phyloP scores from a whole-genome alignment of 768 basidiomycete species.

The Phylloporus sp. region DNA sequence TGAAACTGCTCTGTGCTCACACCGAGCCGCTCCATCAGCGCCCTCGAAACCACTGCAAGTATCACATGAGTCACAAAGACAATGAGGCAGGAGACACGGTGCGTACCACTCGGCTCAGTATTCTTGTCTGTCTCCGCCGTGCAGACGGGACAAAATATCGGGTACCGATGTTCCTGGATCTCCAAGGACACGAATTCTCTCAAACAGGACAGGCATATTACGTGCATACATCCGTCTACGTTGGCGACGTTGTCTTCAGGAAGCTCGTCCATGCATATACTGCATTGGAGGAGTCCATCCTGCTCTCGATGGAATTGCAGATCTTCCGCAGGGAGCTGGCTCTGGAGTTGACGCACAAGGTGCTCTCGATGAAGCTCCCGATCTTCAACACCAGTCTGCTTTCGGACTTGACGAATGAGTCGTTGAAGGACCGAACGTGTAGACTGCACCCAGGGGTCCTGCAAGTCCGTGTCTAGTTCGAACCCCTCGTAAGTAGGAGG shows the following conservation, averaged over 20 bases:
- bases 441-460: neutral
- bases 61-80: neutral
- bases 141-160: constrained; percentile 62
- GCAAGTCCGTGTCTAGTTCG: neutral
- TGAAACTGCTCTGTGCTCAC: constrained; percentile 40
- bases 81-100: neutral
- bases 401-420: too few relatives aligned
- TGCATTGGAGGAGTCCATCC: constrained; percentile 45
- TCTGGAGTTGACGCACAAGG: constrained; percentile 24
- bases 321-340: constrained; percentile 41
- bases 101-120: constrained; percentile 21
- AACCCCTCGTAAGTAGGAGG: constrained; percentile 11
- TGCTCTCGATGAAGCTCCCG: constrained; percentile 31
- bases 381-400: constrained; percentile 40
- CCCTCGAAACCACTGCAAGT: constrained; percentile 36
- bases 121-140: constrained; percentile 24
- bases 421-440: constrained; percentile 22
- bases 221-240: constrained; percentile 46
- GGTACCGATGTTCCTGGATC: constrained; percentile 51
- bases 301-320: constrained; percentile 32
- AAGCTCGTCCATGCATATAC: constrained; percentile 39
- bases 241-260: constrained; percentile 40
- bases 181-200: constrained; percentile 39
- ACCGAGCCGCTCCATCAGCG: constrained; percentile 42
- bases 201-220: constrained; percentile 53